Evolutionary conservation across 129 eudicot genomes (phyloP), one percentile per base, ranked within the genome.

Genomic region (Saposhnikovia divaricata): DNA sequence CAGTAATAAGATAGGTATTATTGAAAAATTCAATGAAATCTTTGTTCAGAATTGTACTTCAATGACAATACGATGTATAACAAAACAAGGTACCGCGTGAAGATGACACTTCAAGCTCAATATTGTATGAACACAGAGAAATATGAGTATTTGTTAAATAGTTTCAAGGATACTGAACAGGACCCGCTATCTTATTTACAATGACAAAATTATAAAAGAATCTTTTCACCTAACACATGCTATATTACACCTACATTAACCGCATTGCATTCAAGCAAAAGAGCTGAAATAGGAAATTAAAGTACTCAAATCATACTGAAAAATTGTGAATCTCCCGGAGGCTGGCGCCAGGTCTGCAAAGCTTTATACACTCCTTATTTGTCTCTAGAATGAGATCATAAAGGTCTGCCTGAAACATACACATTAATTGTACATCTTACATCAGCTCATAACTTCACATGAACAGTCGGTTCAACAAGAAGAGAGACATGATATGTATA

Each of bases 321-420:
- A 87, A 85, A 79, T 89, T 87, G 83, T 92, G 96, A 72, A 95
- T 78, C 50, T 86, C 87, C n/a, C 84, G 94, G 69, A 95, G 91
- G 89, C 90, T 92, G 21, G 85, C 44, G 78, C 99, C 97, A 82
- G 98, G 99, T 86, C 72, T 88, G 84, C 97, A 92, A 21, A 95
- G 96, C 80, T 85, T 76, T 80, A 92, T 80, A 83, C 97, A 90
- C 83, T 95, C 97, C 86, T 92, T 91, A 80, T 90, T 95, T 23
- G 96, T 95, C 91, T 95, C 97, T 83, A 95, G 79, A 78, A 95
- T 85, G 81, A 95, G 88, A 31, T 85, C 81, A 85, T 95, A 95
- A 51, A 95, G 90, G 77, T 94, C 97, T 88, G 72, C 93, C 98
- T 95, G 91, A 77, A 72, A 82, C 71, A 66, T 25, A 68, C 44